Evolutionary conservation across 495 filamentous ascomycete genomes (phyloP).

Genomic region (Stereocaulon alpinum): DNA sequence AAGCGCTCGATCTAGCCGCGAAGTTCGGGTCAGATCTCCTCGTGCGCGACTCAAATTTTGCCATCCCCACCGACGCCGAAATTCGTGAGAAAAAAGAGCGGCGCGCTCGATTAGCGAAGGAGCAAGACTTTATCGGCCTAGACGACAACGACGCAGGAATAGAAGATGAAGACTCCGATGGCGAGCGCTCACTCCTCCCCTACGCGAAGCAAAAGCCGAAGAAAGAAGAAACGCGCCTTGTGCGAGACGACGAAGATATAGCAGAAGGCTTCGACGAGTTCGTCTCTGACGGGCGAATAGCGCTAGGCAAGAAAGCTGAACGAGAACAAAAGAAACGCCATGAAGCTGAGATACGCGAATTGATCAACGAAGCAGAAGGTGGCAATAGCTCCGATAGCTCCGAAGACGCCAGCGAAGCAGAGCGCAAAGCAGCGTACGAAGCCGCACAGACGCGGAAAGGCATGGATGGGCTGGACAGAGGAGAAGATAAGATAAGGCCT

Average conservation of each 20-base stretch:
- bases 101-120: conserved; percentile 65
- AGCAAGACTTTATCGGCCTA: conserved; percentile 72
- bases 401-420: conserved; percentile 66
- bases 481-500: conserved; percentile 24
- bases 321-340: conserved; percentile 57
- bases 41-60: conserved; percentile 24
- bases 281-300: conserved; percentile 70
- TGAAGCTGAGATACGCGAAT: conserved; percentile 66
- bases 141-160: conserved; percentile 36
- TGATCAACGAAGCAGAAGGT: conserved; percentile 72
- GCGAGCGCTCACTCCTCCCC: conserved; percentile 32
- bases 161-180: conserved; percentile 37
- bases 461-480: conserved; percentile 53
- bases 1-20: conserved; percentile 55
- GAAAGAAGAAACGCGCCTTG: conserved; percentile 54
- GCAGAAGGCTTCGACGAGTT: conserved; percentile 91
- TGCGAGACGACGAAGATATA: conserved; percentile 85
- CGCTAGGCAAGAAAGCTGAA: conserved; percentile 71
- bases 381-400: conserved; percentile 43
- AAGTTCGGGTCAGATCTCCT: conserved; percentile 46
- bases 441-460: conserved; percentile 75
- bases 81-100: conserved; percentile 89
- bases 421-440: conserved; percentile 77
- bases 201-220: conserved; percentile 36
- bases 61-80: conserved; percentile 76